These are phyloP conservation scores for Pholiota microspora DNA, from an alignment of 768 basidiomycete species.

Conservation along the genomic window DNA sequence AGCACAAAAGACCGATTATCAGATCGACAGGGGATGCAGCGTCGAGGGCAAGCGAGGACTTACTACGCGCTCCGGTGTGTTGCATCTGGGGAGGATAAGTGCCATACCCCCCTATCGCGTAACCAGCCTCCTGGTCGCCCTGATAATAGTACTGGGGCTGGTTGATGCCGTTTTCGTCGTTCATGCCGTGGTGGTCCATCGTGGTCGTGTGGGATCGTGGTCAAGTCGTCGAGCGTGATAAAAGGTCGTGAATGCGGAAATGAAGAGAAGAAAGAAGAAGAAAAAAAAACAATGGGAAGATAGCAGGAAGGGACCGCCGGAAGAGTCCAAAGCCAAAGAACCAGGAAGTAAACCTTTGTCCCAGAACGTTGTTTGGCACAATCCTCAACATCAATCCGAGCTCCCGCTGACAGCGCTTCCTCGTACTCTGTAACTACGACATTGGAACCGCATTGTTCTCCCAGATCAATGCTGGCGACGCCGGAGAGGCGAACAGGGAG, in stretches of 20 bases:
- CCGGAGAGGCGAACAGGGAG: no score
- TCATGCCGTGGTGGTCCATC: slow-evolving; percentile 48
- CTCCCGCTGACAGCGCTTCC: neutral
- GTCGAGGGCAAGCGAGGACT: slow-evolving; percentile 38
- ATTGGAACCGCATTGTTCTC: neutral
- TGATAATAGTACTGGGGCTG: slow-evolving; percentile 50
- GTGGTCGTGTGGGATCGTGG: slow-evolving; percentile 27
- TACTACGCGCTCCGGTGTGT: slow-evolving; percentile 67
- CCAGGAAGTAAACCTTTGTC: slow-evolving; percentile 16
- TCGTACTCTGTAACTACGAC: neutral
- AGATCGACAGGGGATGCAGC: slow-evolving; percentile 54
- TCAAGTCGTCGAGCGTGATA: slow-evolving; percentile 20
- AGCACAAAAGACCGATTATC: slow-evolving; percentile 49
- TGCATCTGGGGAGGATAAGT: slow-evolving; percentile 53
- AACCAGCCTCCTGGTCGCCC: slow-evolving; percentile 53
- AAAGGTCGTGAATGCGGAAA: slow-evolving; percentile 34
- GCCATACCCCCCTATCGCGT: slow-evolving; percentile 53
- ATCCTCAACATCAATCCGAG: slow-evolving; percentile 12
- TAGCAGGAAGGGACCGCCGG: slow-evolving; percentile 11
- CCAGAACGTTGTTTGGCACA: slow-evolving; percentile 15
- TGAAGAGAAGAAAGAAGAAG: slow-evolving; percentile 34
- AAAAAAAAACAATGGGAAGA: slow-evolving; percentile 30
- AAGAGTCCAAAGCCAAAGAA: slow-evolving; percentile 16
- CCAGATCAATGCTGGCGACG: no score
- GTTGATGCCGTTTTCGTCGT: slow-evolving; percentile 46